Conservation (phyloP, 108 stramenopile genomes). For the Nitzschia sp. region DNA sequence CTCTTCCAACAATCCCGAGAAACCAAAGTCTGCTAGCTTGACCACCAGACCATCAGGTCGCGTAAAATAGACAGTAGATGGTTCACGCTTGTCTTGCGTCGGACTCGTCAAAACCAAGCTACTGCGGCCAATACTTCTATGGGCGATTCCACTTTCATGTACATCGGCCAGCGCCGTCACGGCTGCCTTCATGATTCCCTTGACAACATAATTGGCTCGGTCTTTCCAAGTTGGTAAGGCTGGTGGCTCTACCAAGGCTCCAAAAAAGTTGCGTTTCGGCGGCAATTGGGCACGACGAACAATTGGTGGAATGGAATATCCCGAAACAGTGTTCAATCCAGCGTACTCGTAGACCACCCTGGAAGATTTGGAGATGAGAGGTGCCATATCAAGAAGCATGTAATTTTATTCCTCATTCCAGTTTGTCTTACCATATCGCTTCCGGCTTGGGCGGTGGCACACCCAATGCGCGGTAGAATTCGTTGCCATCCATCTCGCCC, state of each 20-base stretch:
- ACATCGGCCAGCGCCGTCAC: constrained; percentile 65
- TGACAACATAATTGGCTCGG: constrained; percentile 69
- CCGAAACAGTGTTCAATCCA: constrained; percentile 57
- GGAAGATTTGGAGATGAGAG: background rate
- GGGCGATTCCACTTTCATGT: constrained; percentile 76
- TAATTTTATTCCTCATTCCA: background rate
- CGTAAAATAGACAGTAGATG: constrained; percentile 53
- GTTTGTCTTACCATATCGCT: constrained; percentile 46
- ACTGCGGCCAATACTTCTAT: constrained; percentile 75
- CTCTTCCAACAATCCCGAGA: constrained; percentile 54
- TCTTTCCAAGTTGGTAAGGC: constrained; percentile 60
- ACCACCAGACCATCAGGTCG: constrained; percentile 40
- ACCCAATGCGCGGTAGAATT: constrained; percentile 72
- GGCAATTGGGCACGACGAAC: constrained; percentile 53
- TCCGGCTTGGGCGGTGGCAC: constrained; percentile 68
- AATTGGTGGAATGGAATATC: constrained; percentile 51
- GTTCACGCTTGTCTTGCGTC: constrained; percentile 74
- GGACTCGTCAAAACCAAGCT: constrained; percentile 56
- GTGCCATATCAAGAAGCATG: background rate
- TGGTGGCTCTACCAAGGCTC: constrained; percentile 47
- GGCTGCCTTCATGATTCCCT: constrained; percentile 59
- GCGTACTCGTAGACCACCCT: constrained; percentile 77
- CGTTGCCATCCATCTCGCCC: constrained; percentile 69
- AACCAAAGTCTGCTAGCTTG: constrained; percentile 80
- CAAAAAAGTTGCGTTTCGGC: constrained; percentile 66